Evolutionary conservation across 192 early-diverging fungal species (phyloP).

Genomic region (Gamsiella multidivaricata): DNA sequence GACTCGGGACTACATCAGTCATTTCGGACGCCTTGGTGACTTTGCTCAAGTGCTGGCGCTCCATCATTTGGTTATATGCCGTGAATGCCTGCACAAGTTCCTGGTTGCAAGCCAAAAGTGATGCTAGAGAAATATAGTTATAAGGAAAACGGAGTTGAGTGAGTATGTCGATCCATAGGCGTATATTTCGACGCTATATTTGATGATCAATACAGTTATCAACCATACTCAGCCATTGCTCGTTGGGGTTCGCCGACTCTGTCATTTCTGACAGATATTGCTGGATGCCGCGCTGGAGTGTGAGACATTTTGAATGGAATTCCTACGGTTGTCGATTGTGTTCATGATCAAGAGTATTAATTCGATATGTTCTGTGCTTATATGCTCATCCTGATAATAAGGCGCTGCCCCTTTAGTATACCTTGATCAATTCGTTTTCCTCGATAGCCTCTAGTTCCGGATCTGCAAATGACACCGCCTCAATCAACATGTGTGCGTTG

Average conservation of each 20-base stretch:
- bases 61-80: constrained; percentile 68
- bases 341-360: too few relatives aligned
- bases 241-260: constrained; percentile 44
- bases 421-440: constrained; percentile 67
- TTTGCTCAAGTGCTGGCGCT: constrained; percentile 53
- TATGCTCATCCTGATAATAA: not conserved
- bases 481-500: constrained; percentile 62
- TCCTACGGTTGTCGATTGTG: constrained; percentile 41
- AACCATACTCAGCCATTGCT: constrained; percentile 61
- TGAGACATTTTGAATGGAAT: constrained; percentile 63
- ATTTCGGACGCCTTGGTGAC: constrained; percentile 57
- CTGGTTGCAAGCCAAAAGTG: constrained; percentile 61
- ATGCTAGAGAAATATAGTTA: constrained; percentile 38
- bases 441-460: constrained; percentile 64
- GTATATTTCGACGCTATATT: too few relatives aligned
- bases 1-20: constrained; percentile 11
- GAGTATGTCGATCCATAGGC: too few relatives aligned
- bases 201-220: not conserved
- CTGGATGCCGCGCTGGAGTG: constrained; percentile 54
- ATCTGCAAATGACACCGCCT: constrained; percentile 67
- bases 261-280: constrained; percentile 56
- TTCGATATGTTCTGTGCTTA: not conserved
- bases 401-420: constrained; percentile 2
- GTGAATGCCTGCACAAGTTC: constrained; percentile 64
- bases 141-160: not conserved